Evolutionary conservation across 495 filamentous ascomycete genomes (phyloP).

Genomic region (Lindgomyces ingoldianus): DNA sequence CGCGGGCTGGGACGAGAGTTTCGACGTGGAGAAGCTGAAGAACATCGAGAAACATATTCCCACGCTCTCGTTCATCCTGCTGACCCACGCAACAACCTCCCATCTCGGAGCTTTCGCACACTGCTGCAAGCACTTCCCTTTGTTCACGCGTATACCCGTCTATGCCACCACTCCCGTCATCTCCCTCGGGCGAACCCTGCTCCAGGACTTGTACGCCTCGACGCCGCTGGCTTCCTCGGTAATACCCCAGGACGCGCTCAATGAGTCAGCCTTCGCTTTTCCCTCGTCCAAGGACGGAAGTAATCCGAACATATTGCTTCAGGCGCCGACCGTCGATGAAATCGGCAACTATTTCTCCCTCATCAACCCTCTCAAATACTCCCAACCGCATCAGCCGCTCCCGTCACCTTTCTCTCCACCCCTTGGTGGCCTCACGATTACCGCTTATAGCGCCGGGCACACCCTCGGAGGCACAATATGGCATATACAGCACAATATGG

Average conservation of each 20-base stretch:
- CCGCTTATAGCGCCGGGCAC: conserved; percentile 94
- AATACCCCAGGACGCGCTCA: conserved; percentile 66
- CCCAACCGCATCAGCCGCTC: conserved; percentile 86
- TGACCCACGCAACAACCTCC: conserved; percentile 87
- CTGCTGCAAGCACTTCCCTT: conserved; percentile 93
- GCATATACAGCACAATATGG: conserved; percentile 96
- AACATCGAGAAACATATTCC: conserved; percentile 89
- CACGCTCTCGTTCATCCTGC: conserved; percentile 87
- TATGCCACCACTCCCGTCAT: conserved; percentile 95
- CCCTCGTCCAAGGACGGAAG: conserved; percentile 25
- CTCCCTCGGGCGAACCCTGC: conserved; percentile 82
- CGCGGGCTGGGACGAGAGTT: conserved; percentile 92
- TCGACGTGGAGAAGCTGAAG: conserved; percentile 75
- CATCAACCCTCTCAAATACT: conserved; percentile 96
- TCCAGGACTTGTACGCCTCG: conserved; percentile 91
- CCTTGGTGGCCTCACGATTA: conserved; percentile 88
- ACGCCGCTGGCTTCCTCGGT: conserved; percentile 82
- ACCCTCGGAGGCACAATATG: conserved; percentile 96
- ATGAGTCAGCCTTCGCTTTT: conserved; percentile 61
- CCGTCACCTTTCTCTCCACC: conserved; percentile 85
- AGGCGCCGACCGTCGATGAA: conserved; percentile 79
- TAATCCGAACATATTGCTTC: conserved; percentile 65
- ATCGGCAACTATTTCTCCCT: conserved; percentile 87
- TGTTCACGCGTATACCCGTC: conserved; percentile 89
- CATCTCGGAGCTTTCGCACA: conserved; percentile 94